Evolutionary conservation across 176 grass and related monocot genomes (phyloP).

Genomic region (Musa schizocarpa): DNA sequence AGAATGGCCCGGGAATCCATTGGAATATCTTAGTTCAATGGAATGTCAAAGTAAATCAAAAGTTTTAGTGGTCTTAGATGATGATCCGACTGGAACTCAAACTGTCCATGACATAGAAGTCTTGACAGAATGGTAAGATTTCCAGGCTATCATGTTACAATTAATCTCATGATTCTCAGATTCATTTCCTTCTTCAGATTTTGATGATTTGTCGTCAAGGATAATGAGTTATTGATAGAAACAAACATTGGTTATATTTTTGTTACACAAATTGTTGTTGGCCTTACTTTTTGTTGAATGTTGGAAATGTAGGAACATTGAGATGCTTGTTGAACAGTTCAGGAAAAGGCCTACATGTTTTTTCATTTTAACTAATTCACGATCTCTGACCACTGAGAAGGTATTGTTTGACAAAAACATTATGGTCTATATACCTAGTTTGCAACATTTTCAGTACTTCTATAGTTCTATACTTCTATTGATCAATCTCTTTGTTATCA

Average conservation of each 20-base stretch:
- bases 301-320: conserved; percentile 55
- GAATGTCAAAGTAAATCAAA: conserved; percentile 49
- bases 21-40: conserved; percentile 45
- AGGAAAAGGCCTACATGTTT: conserved; percentile 64
- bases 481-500: conserved; percentile 2
- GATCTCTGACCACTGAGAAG: conserved; percentile 82
- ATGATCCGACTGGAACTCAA: conserved; percentile 96
- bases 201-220: neutral
- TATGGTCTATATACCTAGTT: too few relatives aligned
- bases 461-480: neutral
- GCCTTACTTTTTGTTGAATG: conserved; percentile 17
- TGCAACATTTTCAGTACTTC: neutral
- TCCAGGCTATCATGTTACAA: neutral
- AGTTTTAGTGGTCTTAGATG: conserved; percentile 84
- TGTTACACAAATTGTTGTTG: neutral
- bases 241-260: neutral
- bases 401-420: conserved; percentile 23
- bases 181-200: neutral
- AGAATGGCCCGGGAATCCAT: conserved; percentile 73
- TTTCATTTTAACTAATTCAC: conserved; percentile 96
- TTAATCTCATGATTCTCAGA: neutral
- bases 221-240: neutral
- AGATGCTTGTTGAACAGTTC: conserved; percentile 74
- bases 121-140: conserved; percentile 83
- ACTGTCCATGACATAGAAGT: conserved; percentile 97